phyloP scores from a whole-genome alignment of 1,284 basidiomycete species.

The Ceratorhiza oryzae-sativae region DNA sequence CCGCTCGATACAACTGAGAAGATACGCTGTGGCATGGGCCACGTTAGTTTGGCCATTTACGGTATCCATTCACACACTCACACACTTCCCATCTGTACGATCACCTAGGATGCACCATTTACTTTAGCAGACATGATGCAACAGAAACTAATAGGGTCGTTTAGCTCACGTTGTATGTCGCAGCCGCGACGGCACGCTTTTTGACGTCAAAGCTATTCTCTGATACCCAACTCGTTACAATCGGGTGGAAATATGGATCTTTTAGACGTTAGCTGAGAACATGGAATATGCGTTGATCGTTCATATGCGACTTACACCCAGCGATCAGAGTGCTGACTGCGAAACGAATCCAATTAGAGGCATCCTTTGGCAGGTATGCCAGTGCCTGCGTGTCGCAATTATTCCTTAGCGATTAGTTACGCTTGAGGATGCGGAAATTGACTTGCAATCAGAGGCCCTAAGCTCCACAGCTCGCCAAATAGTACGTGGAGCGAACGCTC shows the following conservation, averaged over 20 bases:
- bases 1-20: slow-evolving; percentile 22
- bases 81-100: slow-evolving; percentile 34
- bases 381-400: not conserved
- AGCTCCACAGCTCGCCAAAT: slow-evolving; percentile 22
- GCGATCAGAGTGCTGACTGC: slow-evolving; percentile 19
- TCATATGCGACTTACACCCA: slow-evolving; percentile 1
- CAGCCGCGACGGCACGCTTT: slow-evolving; percentile 30
- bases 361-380: slow-evolving; percentile 9
- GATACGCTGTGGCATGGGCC: not conserved
- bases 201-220: slow-evolving; percentile 37
- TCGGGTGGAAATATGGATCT: slow-evolving; percentile 31
- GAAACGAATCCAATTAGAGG: slow-evolving; percentile 23
- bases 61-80: no score
- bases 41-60: no score
- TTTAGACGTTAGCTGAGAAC: not conserved
- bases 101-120: slow-evolving; percentile 10
- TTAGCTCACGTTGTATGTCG: slow-evolving; percentile 21
- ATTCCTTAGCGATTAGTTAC: not conserved
- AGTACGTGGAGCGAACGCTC: slow-evolving; percentile 12
- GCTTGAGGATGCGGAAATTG: not conserved
- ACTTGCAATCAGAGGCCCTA: slow-evolving; percentile 18
- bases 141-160: not conserved
- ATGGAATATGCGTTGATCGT: not conserved
- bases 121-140: not conserved
- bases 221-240: slow-evolving; percentile 34